These are phyloP conservation scores for Hypoxylon cercidicola DNA, from an alignment of 495 filamentous ascomycete species.

Conservation along the genomic window DNA sequence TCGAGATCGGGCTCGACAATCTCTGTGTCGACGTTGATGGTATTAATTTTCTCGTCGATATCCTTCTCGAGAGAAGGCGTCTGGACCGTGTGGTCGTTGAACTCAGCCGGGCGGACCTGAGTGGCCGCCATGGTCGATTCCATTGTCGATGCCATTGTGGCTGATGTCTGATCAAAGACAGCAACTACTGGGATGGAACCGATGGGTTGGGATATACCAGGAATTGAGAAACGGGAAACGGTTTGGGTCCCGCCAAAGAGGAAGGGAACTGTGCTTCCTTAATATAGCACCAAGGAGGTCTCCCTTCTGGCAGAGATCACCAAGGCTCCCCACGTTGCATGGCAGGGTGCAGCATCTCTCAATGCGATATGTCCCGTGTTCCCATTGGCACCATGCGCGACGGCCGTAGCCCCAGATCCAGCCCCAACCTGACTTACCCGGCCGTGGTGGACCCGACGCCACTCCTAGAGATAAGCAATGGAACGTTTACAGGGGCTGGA, in stretches of 20 bases:
- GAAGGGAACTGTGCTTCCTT: conserved; percentile 16
- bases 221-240: conserved; percentile 5
- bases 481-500: conserved; percentile 13
- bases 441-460: conserved; percentile 11
- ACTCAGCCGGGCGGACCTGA: conserved; percentile 27
- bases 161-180: conserved; percentile 23
- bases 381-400: background rate
- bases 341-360: conserved; percentile 18
- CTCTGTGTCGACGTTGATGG: conserved; percentile 38
- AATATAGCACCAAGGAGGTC: conserved; percentile 17
- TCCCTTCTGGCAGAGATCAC: conserved; percentile 8
- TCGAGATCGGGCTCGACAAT: conserved; percentile 54
- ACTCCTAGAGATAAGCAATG: conserved; percentile 35
- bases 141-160: conserved; percentile 39
- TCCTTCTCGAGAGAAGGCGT: conserved; percentile 26
- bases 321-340: conserved; percentile 22
- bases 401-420: conserved; percentile 5
- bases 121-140: conserved; percentile 35
- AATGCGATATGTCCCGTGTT: conserved; percentile 7
- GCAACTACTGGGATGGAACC: conserved; percentile 13
- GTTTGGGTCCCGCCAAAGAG: conserved; percentile 5
- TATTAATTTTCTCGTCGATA: conserved; percentile 34
- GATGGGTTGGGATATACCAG: conserved; percentile 19
- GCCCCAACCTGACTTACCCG: conserved; percentile 4
- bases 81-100: conserved; percentile 29